phyloP scores from a whole-genome alignment of 2,329 filamentous ascomycete genomes.

The Cercospora zeae-maydis region DNA sequence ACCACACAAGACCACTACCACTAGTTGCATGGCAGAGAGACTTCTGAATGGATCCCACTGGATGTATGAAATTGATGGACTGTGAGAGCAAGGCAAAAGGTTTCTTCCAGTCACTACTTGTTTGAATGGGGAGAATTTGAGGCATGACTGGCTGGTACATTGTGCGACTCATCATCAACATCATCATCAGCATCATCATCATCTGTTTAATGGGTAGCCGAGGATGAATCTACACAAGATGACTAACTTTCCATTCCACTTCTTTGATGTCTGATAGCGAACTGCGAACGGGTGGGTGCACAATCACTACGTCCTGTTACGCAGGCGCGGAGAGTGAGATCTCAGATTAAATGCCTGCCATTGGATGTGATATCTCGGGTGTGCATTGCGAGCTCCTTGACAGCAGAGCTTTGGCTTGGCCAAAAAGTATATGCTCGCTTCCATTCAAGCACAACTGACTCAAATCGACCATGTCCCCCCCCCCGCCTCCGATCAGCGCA shows the following conservation, averaged over 20 bases:
- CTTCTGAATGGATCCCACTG: neutral
- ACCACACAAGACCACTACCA: neutral
- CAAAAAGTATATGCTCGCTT: too few species aligned
- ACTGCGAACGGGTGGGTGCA: too few species aligned
- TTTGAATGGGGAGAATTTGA: neutral
- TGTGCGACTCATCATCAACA: neutral
- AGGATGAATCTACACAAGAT: constrained; percentile 5
- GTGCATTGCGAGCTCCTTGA: too few species aligned
- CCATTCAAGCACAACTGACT: neutral
- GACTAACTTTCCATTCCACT: neutral
- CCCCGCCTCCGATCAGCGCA: neutral
- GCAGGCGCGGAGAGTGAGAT: too few species aligned
- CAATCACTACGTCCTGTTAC: too few species aligned
- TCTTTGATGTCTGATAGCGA: neutral
- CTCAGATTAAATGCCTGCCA: too few species aligned
- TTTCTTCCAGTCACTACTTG: neutral
- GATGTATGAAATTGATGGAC: neutral
- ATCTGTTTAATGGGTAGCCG: constrained; percentile 14
- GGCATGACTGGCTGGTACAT: constrained; percentile 11
- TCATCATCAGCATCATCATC: constrained; percentile 3
- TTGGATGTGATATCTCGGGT: too few species aligned
- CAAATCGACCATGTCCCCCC: neutral
- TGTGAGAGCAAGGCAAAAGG: neutral
- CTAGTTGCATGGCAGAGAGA: neutral
- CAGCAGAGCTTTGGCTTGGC: too few species aligned